phyloP scores from a whole-genome alignment of 192 early-diverging fungal species.

The Coemansia umbellata region DNA sequence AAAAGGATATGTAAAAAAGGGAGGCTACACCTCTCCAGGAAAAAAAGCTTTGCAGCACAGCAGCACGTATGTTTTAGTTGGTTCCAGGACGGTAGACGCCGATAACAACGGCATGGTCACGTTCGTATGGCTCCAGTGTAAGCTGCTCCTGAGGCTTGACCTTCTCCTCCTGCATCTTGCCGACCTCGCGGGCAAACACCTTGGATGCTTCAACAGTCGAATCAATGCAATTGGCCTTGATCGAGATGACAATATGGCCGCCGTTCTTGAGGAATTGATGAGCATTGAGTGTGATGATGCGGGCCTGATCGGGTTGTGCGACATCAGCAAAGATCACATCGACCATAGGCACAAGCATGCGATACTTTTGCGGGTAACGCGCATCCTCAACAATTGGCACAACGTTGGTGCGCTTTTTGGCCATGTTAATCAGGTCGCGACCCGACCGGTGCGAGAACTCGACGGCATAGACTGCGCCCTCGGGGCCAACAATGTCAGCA shows the following conservation, averaged over 20 bases:
- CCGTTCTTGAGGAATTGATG: conserved; percentile 97
- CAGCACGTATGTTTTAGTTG: conserved; percentile 17
- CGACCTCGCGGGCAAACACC: conserved; percentile 96
- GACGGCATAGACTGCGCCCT: conserved; percentile 97
- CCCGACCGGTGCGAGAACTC: conserved; percentile 99
- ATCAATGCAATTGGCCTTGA: conserved; percentile 99
- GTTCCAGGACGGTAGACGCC: conserved; percentile 68
- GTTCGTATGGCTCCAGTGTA: conserved; percentile 96
- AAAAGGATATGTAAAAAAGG: conserved; percentile 1
- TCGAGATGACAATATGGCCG: conserved; percentile 97
- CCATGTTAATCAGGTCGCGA: conserved; percentile 99
- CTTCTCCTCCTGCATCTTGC: conserved; percentile 85
- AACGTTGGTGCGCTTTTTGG: conserved; percentile 99
- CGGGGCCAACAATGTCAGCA: conserved; percentile 93
- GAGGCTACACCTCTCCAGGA: not conserved
- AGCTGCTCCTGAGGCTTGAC: conserved; percentile 94
- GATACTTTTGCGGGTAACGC: conserved; percentile 99
- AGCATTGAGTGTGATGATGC: conserved; percentile 96
- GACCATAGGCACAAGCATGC: conserved; percentile 97
- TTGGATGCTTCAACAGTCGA: conserved; percentile 95
- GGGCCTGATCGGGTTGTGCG: conserved; percentile 99
- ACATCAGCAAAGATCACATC: conserved; percentile 99
- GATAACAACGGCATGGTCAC: conserved; percentile 97
- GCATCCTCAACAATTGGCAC: conserved; percentile 99
- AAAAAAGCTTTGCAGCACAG: not conserved